These are phyloP conservation scores for Cercospora zeina DNA, from an alignment of 2,329 filamentous ascomycete species.

Conservation along the genomic window DNA sequence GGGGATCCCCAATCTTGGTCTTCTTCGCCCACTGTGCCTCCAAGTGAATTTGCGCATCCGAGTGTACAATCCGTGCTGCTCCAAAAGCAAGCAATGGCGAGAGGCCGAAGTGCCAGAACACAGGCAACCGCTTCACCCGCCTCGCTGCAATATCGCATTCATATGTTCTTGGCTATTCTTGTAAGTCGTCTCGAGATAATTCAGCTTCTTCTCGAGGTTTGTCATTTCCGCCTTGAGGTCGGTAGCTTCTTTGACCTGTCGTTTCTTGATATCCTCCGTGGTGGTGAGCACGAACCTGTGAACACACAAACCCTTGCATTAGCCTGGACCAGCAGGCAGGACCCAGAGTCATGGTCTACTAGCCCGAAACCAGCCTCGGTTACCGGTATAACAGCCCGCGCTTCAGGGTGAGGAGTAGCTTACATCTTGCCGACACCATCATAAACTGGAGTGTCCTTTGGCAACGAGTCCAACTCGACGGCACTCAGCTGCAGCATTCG, in stretches of 20 bases:
- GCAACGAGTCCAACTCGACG: constrained; percentile 76
- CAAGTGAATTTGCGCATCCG: not conserved
- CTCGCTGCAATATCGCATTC: constrained; percentile 73
- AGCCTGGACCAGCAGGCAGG: constrained; percentile 23
- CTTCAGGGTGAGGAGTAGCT: constrained; percentile 19
- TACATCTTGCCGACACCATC: constrained; percentile 98
- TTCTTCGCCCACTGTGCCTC: not conserved
- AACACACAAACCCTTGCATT: constrained; percentile 15
- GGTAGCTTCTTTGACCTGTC: constrained; percentile 72
- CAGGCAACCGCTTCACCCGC: constrained; percentile 29
- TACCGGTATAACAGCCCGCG: constrained; percentile 14
- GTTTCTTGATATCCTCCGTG: constrained; percentile 69
- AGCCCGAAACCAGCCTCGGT: constrained; percentile 17
- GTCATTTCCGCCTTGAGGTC: constrained; percentile 75
- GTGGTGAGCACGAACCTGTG: constrained; percentile 83
- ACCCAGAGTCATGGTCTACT: constrained; percentile 10
- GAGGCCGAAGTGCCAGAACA: not conserved
- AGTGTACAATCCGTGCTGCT: not conserved
- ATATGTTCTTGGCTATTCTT: constrained; percentile 92
- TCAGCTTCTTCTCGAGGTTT: constrained; percentile 80
- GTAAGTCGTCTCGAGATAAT: constrained; percentile 91
- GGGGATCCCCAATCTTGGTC: not conserved
- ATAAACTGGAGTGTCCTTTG: constrained; percentile 76
- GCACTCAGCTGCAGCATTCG: constrained; percentile 85
- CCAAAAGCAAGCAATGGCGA: not conserved